Evolutionary conservation across 2,329 filamentous ascomycete genomes (phyloP).

Genomic region (Scedosporium dehoogii): DNA sequence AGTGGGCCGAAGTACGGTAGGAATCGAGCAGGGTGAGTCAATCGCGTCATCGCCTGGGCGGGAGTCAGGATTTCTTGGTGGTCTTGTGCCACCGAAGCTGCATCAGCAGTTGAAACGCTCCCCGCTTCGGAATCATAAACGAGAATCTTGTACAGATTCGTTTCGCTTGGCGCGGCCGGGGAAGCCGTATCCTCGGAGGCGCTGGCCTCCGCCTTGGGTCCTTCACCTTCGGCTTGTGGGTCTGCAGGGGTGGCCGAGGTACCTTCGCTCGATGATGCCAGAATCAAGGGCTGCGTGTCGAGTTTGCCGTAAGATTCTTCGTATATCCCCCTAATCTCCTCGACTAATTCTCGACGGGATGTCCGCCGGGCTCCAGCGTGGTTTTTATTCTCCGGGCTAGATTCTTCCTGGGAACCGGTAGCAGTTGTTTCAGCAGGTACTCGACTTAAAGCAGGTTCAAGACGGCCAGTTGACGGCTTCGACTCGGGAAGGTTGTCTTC

Average conservation of each 20-base stretch:
- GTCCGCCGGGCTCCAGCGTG: neutral
- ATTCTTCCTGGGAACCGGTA: neutral
- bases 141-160: constrained; percentile 48
- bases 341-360: neutral
- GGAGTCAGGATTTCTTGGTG: constrained; percentile 42
- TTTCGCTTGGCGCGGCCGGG: neutral
- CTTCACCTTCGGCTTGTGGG: neutral
- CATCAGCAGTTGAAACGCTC: constrained; percentile 48
- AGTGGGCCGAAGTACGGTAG: constrained; percentile 51
- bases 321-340: neutral
- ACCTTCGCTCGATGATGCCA: neutral
- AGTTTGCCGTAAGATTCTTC: neutral
- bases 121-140: constrained; percentile 53
- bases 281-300: neutral
- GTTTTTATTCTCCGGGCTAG: neutral
- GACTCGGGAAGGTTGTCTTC: neutral
- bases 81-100: constrained; percentile 42
- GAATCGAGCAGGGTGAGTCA: constrained; percentile 56
- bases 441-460: neutral
- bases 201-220: neutral
- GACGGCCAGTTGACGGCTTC: neutral
- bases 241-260: neutral
- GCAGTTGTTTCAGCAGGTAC: neutral
- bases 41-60: constrained; percentile 46
- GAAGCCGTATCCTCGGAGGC: neutral